These are phyloP conservation scores for Chlorella sp. DNA, from an alignment of 139 green algal species.

Conservation along the genomic window DNA sequence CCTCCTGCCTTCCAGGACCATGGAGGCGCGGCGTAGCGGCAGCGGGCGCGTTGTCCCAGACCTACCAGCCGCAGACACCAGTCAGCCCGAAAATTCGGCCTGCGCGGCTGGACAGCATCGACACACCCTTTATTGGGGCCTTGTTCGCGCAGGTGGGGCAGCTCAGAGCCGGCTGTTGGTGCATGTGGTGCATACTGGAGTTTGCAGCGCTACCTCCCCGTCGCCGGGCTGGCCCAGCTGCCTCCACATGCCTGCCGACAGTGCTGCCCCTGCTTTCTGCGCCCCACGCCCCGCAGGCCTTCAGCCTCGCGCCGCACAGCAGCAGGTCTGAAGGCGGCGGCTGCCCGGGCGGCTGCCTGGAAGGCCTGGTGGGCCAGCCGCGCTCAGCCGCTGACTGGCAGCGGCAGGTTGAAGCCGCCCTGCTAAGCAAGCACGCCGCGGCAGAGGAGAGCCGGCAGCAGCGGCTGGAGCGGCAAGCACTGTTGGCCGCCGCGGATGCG, in stretches of 20 bases:
- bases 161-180: no score
- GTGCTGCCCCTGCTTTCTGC: not conserved
- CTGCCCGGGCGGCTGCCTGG: not conserved
- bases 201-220: no score
- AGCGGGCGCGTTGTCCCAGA: no score
- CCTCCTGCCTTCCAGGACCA: no score
- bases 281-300: not conserved
- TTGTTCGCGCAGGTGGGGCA: no score
- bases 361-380: not conserved
- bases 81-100: no score
- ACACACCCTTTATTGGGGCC: no score
- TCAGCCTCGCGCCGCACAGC: not conserved
- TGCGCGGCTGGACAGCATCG: no score
- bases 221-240: not conserved
- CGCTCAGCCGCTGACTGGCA: not conserved
- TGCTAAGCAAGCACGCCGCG: not conserved
- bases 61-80: no score
- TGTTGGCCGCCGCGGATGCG: not conserved
- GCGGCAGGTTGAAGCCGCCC: not conserved
- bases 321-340: not conserved
- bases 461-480: not conserved
- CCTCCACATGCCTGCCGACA: not conserved
- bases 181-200: no score
- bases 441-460: constrained; percentile 1
- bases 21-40: no score